Conservation (phyloP, 1,284 basidiomycete species). For the Cutaneotrichosporon cavernicola region DNA sequence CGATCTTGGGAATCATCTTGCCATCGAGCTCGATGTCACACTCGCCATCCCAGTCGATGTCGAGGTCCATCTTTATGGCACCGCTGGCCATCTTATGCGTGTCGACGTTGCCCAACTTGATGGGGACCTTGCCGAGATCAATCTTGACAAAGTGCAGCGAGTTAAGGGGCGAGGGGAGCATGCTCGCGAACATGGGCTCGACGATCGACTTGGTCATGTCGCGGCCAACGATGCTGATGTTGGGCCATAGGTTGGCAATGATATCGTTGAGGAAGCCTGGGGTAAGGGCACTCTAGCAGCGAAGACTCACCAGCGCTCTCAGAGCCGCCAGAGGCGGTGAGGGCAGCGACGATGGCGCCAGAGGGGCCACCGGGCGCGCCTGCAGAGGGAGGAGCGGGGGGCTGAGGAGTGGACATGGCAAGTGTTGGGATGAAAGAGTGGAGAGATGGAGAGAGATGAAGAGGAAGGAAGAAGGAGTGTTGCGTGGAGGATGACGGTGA, state of each 20-base stretch:
- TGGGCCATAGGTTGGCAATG: conserved; percentile 23
- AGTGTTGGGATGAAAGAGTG: background rate
- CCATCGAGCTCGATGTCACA: conserved; percentile 25
- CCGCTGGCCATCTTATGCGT: conserved; percentile 16
- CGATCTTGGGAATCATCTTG: conserved; percentile 19
- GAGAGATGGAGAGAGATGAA: background rate
- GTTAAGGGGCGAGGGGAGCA: conserved; percentile 20
- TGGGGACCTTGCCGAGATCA: conserved; percentile 16
- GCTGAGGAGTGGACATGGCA: background rate
- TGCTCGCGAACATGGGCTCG: conserved; percentile 24
- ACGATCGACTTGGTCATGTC: conserved; percentile 23
- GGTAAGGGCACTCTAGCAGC: background rate
- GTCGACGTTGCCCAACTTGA: conserved; percentile 22
- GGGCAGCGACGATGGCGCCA: conserved; percentile 7
- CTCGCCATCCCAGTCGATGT: conserved; percentile 24
- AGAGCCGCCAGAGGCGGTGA: conserved; percentile 22
- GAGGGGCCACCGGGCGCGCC: background rate
- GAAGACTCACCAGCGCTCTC: conserved; percentile 18
- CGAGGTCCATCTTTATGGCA: conserved; percentile 22
- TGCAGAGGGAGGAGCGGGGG: background rate
- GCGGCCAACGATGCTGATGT: conserved; percentile 19
- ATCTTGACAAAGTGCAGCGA: conserved; percentile 24
- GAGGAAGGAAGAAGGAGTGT: background rate
- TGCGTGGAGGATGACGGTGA: background rate
- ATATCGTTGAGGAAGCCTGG: conserved; percentile 24